Percentiles rank a stretch among this genome's conserved stretches.
Evolutionary conservation across 768 basidiomycete species (phyloP).

Genomic region (Russula earlei): DNA sequence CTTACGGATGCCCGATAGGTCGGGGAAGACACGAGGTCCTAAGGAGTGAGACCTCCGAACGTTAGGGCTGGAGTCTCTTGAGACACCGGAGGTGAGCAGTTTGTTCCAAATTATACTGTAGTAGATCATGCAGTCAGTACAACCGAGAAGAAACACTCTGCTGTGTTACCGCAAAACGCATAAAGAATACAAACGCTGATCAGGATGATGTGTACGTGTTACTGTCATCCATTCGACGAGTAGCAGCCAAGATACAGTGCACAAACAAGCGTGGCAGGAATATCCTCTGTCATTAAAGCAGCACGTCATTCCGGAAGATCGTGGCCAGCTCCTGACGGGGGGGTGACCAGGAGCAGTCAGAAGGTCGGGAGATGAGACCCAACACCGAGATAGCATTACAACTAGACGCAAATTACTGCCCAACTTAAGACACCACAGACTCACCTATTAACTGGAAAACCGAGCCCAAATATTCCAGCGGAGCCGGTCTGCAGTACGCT

Average conservation of each 20-base stretch:
- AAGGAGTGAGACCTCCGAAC: not conserved
- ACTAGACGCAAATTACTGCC: not conserved
- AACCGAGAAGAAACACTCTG: not conserved
- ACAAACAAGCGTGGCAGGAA: too few relatives aligned
- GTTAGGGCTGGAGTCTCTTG: not conserved
- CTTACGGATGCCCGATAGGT: slow-evolving; percentile 10
- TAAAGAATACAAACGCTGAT: too few relatives aligned
- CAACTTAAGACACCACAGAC: not conserved
- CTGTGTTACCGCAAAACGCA: too few relatives aligned
- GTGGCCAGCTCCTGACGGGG: too few relatives aligned
- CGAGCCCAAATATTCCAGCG: slow-evolving; percentile 64
- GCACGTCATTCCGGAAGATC: too few relatives aligned
- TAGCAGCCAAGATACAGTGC: too few relatives aligned
- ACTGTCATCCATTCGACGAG: too few relatives aligned
- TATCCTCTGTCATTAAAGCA: too few relatives aligned
- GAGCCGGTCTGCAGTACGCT: slow-evolving; percentile 45
- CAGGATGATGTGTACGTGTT: too few relatives aligned
- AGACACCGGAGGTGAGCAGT: not conserved
- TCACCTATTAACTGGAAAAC: slow-evolving; percentile 66
- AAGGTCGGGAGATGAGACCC: not conserved
- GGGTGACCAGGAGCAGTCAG: not conserved
- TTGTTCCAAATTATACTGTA: slow-evolving; percentile 19
- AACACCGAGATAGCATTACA: not conserved
- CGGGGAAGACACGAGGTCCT: slow-evolving; percentile 8
- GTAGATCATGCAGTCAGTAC: not conserved